Conservation (phyloP, 176 grass and related monocot genomes). For the Elymus sibiricus region DNA sequence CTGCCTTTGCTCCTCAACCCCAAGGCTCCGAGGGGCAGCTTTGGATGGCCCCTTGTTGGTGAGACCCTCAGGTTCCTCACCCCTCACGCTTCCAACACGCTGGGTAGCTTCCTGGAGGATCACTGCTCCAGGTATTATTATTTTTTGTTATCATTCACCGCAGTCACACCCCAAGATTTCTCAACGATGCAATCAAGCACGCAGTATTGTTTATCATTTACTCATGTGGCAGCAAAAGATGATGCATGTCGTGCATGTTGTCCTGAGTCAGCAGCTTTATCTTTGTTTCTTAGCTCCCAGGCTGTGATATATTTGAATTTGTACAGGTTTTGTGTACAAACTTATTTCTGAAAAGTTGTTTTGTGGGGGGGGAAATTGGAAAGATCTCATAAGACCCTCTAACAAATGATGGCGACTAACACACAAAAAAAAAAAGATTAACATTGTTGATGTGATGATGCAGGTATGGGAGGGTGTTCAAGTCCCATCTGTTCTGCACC, state of each 20-base stretch:
- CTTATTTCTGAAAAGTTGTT: not conserved
- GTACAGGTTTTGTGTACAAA: not conserved
- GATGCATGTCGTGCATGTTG: slow-evolving; percentile 24
- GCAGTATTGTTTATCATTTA: slow-evolving; percentile 33
- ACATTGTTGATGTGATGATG: slow-evolving; percentile 13
- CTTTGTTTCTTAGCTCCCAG: not conserved
- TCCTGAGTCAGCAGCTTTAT: slow-evolving; percentile 39
- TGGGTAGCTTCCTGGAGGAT: slow-evolving; percentile 68
- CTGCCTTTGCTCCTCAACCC: slow-evolving; percentile 63
- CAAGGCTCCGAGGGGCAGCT: slow-evolving; percentile 57
- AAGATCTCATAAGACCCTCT: slow-evolving; percentile 3
- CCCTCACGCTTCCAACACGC: slow-evolving; percentile 67
- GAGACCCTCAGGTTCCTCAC: slow-evolving; percentile 75
- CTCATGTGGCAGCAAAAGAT: slow-evolving; percentile 51
- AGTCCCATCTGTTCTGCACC: slow-evolving; percentile 79
- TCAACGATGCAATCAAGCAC: slow-evolving; percentile 21
- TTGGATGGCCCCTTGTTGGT: slow-evolving; percentile 81
- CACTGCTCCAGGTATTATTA: slow-evolving; percentile 60
- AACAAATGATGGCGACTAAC: not conserved
- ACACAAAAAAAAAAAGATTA: not conserved
- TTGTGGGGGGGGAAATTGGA: not conserved
- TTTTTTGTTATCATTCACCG: not conserved
- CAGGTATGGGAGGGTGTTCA: slow-evolving; percentile 93
- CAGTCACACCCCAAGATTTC: slow-evolving; percentile 5
- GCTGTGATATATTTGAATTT: slow-evolving; percentile 7